These are phyloP conservation scores for Fusarium protoensiforme DNA, from an alignment of 2,329 filamentous ascomycete genomes.

Conservation along the genomic window DNA sequence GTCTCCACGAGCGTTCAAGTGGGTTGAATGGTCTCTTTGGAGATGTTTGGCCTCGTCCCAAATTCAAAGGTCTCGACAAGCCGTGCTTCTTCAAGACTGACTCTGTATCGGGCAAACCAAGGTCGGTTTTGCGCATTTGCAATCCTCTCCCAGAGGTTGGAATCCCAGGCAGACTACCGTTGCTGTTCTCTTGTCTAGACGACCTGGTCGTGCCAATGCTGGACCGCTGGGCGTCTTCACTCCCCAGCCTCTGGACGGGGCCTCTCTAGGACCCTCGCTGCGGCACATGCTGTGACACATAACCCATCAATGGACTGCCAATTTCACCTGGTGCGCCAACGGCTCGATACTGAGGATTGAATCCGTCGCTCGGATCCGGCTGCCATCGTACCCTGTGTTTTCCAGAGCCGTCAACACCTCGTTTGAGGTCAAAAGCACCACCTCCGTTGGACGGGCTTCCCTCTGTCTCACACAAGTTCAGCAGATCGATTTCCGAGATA, in stretches of 20 bases:
- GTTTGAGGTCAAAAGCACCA: conserved; percentile 81
- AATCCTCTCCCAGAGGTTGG: not conserved
- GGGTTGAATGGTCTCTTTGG: not conserved
- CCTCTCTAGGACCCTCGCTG: conserved; percentile 45
- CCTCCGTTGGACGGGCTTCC: conserved; percentile 88
- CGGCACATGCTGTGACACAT: conserved; percentile 48
- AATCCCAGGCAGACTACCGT: not conserved
- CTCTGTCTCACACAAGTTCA: conserved; percentile 90
- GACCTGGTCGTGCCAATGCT: not conserved
- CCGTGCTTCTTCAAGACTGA: not conserved
- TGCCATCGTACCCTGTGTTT: conserved; percentile 65
- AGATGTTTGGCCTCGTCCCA: not conserved
- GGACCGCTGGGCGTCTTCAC: conserved; percentile 6
- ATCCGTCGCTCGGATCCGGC: conserved; percentile 59
- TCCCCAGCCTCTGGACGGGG: conserved; percentile 16
- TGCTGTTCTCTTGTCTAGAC: not conserved
- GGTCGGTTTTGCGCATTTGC: not conserved
- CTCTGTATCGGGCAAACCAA: not conserved
- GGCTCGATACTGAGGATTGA: conserved; percentile 54
- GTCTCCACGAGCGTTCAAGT: not conserved
- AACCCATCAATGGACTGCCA: conserved; percentile 70
- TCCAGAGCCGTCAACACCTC: conserved; percentile 55
- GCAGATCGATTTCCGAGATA: conserved; percentile 71
- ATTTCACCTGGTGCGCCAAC: conserved; percentile 75
- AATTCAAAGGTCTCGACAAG: not conserved